A percentile compares a stretch with the other conserved stretches of the same genome.
These are phyloP conservation scores for Naganishia sp. DNA, from an alignment of 1,284 basidiomycete genomes.

Conservation along the genomic window DNA sequence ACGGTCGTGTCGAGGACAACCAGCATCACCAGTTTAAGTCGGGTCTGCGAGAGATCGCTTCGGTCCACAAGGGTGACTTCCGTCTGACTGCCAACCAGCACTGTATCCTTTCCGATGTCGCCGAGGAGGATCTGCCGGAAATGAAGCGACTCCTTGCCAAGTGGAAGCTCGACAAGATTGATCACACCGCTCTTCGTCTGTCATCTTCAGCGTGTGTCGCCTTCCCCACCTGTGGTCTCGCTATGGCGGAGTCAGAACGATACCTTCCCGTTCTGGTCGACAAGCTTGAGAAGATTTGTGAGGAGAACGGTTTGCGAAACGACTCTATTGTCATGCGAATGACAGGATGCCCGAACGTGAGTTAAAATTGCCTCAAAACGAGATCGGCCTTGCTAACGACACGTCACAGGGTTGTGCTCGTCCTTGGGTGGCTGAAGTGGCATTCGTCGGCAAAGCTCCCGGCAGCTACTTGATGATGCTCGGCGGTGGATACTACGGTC, in stretches of 20 bases:
- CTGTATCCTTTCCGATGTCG: slow-evolving; percentile 81
- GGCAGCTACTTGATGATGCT: slow-evolving; percentile 93
- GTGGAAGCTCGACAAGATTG: slow-evolving; percentile 89
- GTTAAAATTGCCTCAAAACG: slow-evolving; percentile 18
- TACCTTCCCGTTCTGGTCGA: slow-evolving; percentile 92
- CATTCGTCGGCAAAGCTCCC: slow-evolving; percentile 94
- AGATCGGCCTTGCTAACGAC: too few relatives aligned
- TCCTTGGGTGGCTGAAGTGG: slow-evolving; percentile 95
- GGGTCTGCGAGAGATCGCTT: slow-evolving; percentile 86
- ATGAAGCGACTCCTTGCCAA: slow-evolving; percentile 79
- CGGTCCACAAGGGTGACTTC: slow-evolving; percentile 91
- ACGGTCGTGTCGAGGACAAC: slow-evolving; percentile 93
- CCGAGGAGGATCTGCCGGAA: slow-evolving; percentile 67
- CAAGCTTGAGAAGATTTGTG: slow-evolving; percentile 93
- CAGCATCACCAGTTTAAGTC: slow-evolving; percentile 83
- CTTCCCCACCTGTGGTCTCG: slow-evolving; percentile 91
- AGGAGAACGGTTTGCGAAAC: slow-evolving; percentile 86
- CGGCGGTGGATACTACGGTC: slow-evolving; percentile 90
- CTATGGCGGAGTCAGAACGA: slow-evolving; percentile 94
- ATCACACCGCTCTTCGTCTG: slow-evolving; percentile 76
- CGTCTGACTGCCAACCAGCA: slow-evolving; percentile 95
- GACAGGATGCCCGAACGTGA: slow-evolving; percentile 89
- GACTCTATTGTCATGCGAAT: slow-evolving; percentile 97
- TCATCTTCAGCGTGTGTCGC: slow-evolving; percentile 93
- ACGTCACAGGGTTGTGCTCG: slow-evolving; percentile 66